Evolutionary conservation across 352 stramenopile species (phyloP).

Genomic region (Pythium insidiosum): DNA sequence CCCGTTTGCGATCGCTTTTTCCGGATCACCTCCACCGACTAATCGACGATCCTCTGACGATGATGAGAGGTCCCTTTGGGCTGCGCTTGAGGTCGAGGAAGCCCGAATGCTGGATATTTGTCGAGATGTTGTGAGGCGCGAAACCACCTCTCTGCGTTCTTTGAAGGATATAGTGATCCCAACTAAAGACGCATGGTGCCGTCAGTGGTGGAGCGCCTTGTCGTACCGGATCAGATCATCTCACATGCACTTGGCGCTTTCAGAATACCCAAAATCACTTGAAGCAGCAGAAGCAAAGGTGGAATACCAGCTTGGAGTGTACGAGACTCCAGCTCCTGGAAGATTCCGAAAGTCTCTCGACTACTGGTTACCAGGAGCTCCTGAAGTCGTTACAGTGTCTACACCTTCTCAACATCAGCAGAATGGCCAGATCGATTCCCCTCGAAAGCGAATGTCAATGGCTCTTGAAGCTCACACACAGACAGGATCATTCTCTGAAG

Average conservation of each 20-base stretch:
- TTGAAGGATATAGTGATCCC: conserved; percentile 2
- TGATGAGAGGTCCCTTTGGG: conserved; percentile 49
- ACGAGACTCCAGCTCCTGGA: conserved; percentile 59
- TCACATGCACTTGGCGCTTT: conserved; percentile 35
- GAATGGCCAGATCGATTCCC: too few species aligned
- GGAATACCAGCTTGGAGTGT: conserved; percentile 44
- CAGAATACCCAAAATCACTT: background rate
- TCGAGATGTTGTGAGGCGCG: conserved; percentile 22
- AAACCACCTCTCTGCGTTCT: conserved; percentile 3
- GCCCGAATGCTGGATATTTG: conserved; percentile 64
- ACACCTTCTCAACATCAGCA: too few species aligned
- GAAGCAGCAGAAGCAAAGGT: conserved; percentile 2
- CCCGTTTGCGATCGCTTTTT: conserved; percentile 15
- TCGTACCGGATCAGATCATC: conserved; percentile 68
- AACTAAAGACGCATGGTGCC: conserved; percentile 32
- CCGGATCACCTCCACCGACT: conserved; percentile 4
- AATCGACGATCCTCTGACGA: too few species aligned
- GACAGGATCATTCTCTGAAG: too few species aligned
- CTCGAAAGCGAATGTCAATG: conserved; percentile 21
- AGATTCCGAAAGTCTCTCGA: conserved; percentile 51
- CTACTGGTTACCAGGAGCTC: conserved; percentile 13
- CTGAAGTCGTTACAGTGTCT: too few species aligned
- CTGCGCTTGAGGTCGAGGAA: conserved; percentile 75
- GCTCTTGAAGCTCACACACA: too few species aligned
- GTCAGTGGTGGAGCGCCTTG: conserved; percentile 49